Conservation (phyloP, 305 asterid species). For the Fraxinus latifolia region DNA sequence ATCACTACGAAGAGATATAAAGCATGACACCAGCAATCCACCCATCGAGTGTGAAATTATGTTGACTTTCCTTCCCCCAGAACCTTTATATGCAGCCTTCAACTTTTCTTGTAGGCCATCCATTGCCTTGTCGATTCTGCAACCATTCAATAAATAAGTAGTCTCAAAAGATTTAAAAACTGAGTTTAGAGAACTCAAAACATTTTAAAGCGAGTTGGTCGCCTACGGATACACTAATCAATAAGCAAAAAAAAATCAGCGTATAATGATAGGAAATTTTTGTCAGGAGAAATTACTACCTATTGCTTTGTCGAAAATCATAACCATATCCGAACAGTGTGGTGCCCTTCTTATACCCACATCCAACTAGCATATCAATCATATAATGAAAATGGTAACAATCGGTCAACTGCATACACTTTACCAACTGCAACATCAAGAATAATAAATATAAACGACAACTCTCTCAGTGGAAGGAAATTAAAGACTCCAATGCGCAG, state of each 20-base stretch:
- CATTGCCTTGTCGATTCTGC: conserved; percentile 67
- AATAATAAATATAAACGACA: conserved; percentile 8
- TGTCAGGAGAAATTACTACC: conserved; percentile 42
- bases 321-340: conserved; percentile 93
- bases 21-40: conserved; percentile 81
- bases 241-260: conserved; percentile 1
- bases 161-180: not conserved
- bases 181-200: not conserved
- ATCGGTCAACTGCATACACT: conserved; percentile 55
- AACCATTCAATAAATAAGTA: conserved; percentile 19
- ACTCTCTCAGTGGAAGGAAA: not conserved
- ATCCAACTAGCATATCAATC: conserved; percentile 93
- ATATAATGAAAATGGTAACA: conserved; percentile 88
- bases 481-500: not conserved
- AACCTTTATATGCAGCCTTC: conserved; percentile 75
- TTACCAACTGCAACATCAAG: conserved; percentile 54
- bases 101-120: conserved; percentile 66
- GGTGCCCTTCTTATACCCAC: conserved; percentile 86
- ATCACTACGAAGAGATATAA: conserved; percentile 61
- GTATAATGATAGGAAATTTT: conserved; percentile 1
- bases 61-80: conserved; percentile 90
- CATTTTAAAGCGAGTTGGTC: not conserved
- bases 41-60: conserved; percentile 97
- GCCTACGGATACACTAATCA: not conserved
- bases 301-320: conserved; percentile 93